Evolutionary conservation across 139 green algal species (phyloP), one percentile per base, ranked within the genome.

Genomic region (Haematococcus sp.): DNA sequence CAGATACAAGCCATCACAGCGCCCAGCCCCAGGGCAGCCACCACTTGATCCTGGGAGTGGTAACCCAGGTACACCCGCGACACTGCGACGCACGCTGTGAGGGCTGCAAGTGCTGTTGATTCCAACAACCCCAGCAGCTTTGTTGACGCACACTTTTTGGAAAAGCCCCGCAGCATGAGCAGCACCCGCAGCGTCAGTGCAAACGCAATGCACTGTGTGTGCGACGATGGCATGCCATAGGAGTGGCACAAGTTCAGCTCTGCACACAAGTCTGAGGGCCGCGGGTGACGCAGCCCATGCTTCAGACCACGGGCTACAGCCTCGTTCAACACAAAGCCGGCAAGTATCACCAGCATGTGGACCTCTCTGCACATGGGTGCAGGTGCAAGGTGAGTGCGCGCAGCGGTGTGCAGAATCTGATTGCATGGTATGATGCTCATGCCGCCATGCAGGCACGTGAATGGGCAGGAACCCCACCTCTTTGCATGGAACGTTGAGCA

Each of bases 181-280:
- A 63, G 13, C 5, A 52, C 43, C n/a, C 61, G 19, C 33, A 75
- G 16, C 17, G 2, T 56, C 25, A 25, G 51, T 16, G 46, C 63
- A 31, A 83, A 86, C 22, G 65, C 61, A 7, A 86, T 86, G 59
- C 66, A 79, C 19, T 56, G 40, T 0, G 74, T 81, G 65, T 86
- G 82, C 9, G 75, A 84, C n/a, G 75, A 83, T 0, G 82, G 82
- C 79, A 88, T 86, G 55, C 82, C 82, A 40, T 74, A 72, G 1
- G 75, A 81, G 40, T 86, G 49, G 66, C 82, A 88, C 32, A 84
- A 7, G 23, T 78, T n/a, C 33, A 88, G 73, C 63, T 65, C 44
- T 4, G 32, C 28, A 55, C 81, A 86, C 25, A 49, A 71, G 1
- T 44, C 68, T 61, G 32, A 17, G 1, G 80, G 80, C 17, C 80